Evolutionary conservation across 2,329 filamentous ascomycete genomes (phyloP), one percentile per base, ranked within the genome.

Genomic region (Ophiostoma montium): DNA sequence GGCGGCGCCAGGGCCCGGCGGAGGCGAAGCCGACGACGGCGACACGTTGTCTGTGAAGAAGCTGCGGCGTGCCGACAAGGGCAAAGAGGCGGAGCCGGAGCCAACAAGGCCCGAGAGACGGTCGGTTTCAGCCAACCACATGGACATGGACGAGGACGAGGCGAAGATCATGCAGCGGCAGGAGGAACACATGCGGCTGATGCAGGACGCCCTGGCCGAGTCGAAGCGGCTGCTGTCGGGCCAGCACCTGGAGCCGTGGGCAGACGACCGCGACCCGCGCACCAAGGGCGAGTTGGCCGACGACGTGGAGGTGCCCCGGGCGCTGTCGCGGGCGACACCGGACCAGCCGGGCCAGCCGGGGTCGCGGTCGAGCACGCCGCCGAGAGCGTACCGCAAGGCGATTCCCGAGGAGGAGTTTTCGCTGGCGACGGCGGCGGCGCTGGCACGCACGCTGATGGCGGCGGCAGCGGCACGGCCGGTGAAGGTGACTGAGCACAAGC

Each of bases 241-340:
- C 9, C 47, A 49, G 42, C 46, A 47, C 18, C 45, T 52, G 23
- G 48, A 49, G 35, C 51, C 53, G 13, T 54, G 53, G 53, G 42
- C 46, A 18, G 47, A 50, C 32, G 33, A 41, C 33, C 33, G 23
- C 5, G 48, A 47, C 21, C 33, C 23, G 23, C 39, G 39, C 39
- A 42, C 33, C 50, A 48, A 46, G 18, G 42, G 46, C 23, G 48
- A 49, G 16, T 35, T 52, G 3, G 42, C 46, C 13, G 50, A 50
- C 15, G 44, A 47, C 2, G 36, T 30, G 49, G 49, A 42, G 44
- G 43, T 13, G 4, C 23, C 23, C 23, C 4, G 8, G 23, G 23
- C 46, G 21, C 46, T 48, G 13, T 48, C 42, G 16, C 42, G 23
- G 15, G 30, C 27, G 7, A 42, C 21, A 15, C 39, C 39, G 15